These are phyloP conservation scores for Metschnikowia cubensis DNA, from an alignment of 805 yeast genomes.

Conservation along the genomic window DNA sequence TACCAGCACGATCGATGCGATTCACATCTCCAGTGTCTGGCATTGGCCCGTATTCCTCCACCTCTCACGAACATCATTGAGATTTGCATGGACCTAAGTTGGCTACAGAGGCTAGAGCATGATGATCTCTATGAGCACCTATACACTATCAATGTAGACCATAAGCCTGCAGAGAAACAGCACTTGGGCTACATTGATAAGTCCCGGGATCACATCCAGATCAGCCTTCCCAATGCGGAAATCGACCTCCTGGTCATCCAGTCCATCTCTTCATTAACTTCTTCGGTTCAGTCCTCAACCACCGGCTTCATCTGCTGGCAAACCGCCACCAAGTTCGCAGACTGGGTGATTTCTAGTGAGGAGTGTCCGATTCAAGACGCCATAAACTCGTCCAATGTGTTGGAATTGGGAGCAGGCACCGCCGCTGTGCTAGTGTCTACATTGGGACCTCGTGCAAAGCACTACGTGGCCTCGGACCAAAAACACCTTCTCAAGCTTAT, in stretches of 20 bases:
- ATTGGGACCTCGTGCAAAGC: slow-evolving; percentile 28
- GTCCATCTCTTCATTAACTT: slow-evolving; percentile 31
- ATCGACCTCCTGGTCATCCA: slow-evolving; percentile 31
- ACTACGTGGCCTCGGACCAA: slow-evolving; percentile 59
- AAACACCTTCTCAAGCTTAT: slow-evolving; percentile 48
- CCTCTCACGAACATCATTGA: not conserved
- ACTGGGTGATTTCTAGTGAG: slow-evolving; percentile 45
- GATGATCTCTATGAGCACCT: slow-evolving; percentile 29
- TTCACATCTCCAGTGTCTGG: not conserved
- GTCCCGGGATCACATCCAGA: slow-evolving; percentile 18
- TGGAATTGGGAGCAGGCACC: slow-evolving; percentile 64
- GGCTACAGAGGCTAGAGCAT: slow-evolving; percentile 4
- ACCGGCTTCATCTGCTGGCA: slow-evolving; percentile 69
- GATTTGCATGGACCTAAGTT: not conserved
- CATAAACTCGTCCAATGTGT: slow-evolving; percentile 23
- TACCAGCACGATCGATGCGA: not conserved
- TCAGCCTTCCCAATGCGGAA: slow-evolving; percentile 20
- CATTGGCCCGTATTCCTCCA: not conserved
- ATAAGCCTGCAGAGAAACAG: slow-evolving; percentile 23
- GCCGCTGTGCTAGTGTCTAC: slow-evolving; percentile 47
- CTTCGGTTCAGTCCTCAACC: slow-evolving; percentile 36
- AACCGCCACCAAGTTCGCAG: slow-evolving; percentile 43
- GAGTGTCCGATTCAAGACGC: slow-evolving; percentile 25
- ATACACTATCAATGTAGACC: slow-evolving; percentile 28
- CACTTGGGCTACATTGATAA: slow-evolving; percentile 37